These are phyloP conservation scores for Dimargaris cristalligena DNA, from an alignment of 192 early-diverging fungal genomes.

Conservation along the genomic window DNA sequence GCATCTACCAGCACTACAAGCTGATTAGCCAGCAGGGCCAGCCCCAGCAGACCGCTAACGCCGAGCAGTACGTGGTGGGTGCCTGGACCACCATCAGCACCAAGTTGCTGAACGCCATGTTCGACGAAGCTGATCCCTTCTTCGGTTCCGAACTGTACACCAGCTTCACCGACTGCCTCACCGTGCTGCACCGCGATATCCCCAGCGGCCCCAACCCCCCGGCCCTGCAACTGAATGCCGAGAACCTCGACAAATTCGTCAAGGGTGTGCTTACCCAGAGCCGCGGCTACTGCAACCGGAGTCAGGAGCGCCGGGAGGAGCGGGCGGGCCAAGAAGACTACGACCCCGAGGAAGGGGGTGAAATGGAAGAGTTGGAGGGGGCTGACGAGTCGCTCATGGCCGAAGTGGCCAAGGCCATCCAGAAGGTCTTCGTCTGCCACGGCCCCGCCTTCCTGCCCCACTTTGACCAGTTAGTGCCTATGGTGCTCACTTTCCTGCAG, in stretches of 20 bases:
- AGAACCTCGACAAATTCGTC: slow-evolving; percentile 54
- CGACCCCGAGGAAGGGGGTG: slow-evolving; percentile 80
- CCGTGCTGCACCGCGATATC: not conserved
- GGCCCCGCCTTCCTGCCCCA: slow-evolving; percentile 51
- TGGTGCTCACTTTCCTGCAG: slow-evolving; percentile 43
- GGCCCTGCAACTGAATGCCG: slow-evolving; percentile 25
- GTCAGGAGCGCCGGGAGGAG: slow-evolving; percentile 54
- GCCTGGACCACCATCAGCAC: slow-evolving; percentile 59
- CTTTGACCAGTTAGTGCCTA: slow-evolving; percentile 66
- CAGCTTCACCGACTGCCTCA: slow-evolving; percentile 57
- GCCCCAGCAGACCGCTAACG: slow-evolving; percentile 19
- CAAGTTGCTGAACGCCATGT: slow-evolving; percentile 65
- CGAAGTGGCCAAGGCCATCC: slow-evolving; percentile 69
- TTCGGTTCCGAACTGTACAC: slow-evolving; percentile 63
- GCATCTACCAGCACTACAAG: slow-evolving; percentile 30
- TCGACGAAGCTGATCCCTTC: slow-evolving; percentile 59
- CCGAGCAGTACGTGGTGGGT: slow-evolving; percentile 30
- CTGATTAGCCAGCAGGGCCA: slow-evolving; percentile 12
- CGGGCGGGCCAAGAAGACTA: slow-evolving; percentile 69
- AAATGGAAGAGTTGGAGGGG: slow-evolving; percentile 62
- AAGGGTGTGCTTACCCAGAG: slow-evolving; percentile 50
- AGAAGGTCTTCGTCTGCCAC: slow-evolving; percentile 62
- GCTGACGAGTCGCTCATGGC: slow-evolving; percentile 64
- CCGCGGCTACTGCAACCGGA: slow-evolving; percentile 56
- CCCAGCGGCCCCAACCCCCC: not conserved